Evolutionary conservation across 257 asterid species (phyloP), one percentile per base, ranked within the genome.

Genomic region (Solanum bulbocastanum): DNA sequence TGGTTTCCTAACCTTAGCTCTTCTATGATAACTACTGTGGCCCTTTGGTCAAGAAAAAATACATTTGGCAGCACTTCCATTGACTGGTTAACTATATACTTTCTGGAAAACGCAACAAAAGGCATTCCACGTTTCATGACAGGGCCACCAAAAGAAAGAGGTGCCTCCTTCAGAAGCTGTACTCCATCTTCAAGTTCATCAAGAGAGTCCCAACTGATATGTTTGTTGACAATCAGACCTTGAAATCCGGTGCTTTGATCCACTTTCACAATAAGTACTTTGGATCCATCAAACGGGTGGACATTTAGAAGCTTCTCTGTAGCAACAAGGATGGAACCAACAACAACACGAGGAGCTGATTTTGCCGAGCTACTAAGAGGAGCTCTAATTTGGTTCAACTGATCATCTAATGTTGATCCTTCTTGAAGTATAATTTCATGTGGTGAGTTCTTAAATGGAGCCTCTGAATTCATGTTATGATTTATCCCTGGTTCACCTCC

Each of bases 81-180:
- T 56, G 90, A 89, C 66, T 78, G 89, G 35, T 91, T 91, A 87
- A 93, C 89, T 1, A 76, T 66, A 76, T 25, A 88, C 58, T 90
- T 94, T 78, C 69, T 92, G 10, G 96, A 91, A 85, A 97, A 91
- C 27, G 98, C 92, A 87, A 91, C 92, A 42, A 97, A 94, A n/a
- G 98, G 98, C 96, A 92, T 93, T 86, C 98, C 98, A 8, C 81
- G 94, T 88, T 88, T 90, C 92, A 95, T 58, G 36, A 95, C 95
- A 14, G 99, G 98, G 75, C 99, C 99, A 32, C 99, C 99, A 33
- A 92, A 93, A 66, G 95, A 93, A 22, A 96, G 88, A 68, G 96
- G 96, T 0, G 98, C 94, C 75, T 92, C 91, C 89, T 95, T 95
- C 58, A 97, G 86, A 44, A 92, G 84, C 40, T 93, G 92, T 27